Conservation (phyloP, 345 rosid genomes). For the Clarkia xantiana region DNA sequence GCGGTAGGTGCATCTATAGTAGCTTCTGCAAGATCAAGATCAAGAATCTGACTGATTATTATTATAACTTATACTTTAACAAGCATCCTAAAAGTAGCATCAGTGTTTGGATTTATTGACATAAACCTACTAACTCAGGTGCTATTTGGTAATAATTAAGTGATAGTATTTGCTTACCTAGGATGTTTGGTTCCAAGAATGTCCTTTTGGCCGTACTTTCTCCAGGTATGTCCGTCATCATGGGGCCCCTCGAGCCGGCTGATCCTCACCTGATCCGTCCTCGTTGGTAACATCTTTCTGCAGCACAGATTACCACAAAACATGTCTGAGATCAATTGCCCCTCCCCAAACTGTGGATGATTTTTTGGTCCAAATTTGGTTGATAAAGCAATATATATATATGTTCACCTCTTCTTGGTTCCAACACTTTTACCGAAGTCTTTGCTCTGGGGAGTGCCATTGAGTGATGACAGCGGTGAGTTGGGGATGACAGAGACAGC, state of each 20-base stretch:
- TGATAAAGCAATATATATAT: not conserved
- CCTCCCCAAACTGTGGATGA: no score
- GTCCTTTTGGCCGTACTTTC: conserved; percentile 87
- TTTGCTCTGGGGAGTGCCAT: no score
- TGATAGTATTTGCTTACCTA: no score
- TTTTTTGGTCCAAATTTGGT: no score
- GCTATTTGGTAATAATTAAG: no score
- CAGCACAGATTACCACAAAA: conserved; percentile 2
- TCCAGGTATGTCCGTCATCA: conserved; percentile 75
- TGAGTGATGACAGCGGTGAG: not conserved
- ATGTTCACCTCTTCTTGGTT: conserved; percentile 60
- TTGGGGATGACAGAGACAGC: not conserved
- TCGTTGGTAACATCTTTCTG: conserved; percentile 33
- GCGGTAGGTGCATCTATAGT: conserved; percentile 16
- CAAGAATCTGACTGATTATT: no score
- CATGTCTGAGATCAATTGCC: not conserved
- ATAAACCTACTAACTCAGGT: no score
- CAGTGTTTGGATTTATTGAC: no score
- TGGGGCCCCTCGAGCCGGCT: conserved; percentile 30
- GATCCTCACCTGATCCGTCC: conserved; percentile 36
- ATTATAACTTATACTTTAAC: no score
- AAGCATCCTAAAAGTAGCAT: no score
- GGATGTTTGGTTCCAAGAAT: conserved; percentile 68
- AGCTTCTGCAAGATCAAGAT: conserved; percentile 9
- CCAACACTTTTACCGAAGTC: conserved; percentile 6